Percentiles rank a stretch among this genome's conserved stretches.
phyloP scores from a whole-genome alignment of 2,329 filamentous ascomycete species.

The Hymenoscyphus scutula region DNA sequence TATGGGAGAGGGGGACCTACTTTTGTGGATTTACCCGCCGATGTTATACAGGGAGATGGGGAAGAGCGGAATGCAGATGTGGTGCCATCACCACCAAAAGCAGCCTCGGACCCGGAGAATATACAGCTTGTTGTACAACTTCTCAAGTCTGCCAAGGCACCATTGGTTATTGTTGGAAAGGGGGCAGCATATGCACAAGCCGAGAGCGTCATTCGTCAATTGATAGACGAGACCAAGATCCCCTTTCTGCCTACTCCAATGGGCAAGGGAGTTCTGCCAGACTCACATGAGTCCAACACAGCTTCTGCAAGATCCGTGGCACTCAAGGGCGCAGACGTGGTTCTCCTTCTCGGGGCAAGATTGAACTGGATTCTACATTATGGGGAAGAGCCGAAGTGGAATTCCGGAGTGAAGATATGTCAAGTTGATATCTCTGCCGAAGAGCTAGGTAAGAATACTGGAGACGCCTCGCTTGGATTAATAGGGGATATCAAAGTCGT shows the following conservation, averaged over 20 bases:
- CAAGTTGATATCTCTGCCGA: slow-evolving; percentile 53
- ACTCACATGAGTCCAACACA: slow-evolving; percentile 51
- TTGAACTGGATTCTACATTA: slow-evolving; percentile 45
- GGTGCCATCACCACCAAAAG: slow-evolving; percentile 41
- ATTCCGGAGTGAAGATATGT: slow-evolving; percentile 47
- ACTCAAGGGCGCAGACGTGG: too few species aligned
- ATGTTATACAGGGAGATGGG: slow-evolving; percentile 48
- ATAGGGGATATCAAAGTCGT: slow-evolving; percentile 51
- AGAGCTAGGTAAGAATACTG: slow-evolving; percentile 47
- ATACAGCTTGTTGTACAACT: slow-evolving; percentile 43
- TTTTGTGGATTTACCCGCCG: slow-evolving; percentile 55
- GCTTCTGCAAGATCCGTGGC: slow-evolving; percentile 48
- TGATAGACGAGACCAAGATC: slow-evolving; percentile 48
- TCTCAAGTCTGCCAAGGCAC: slow-evolving; percentile 48
- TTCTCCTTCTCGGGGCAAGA: too few species aligned
- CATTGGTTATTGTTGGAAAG: slow-evolving; percentile 54
- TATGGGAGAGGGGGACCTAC: slow-evolving; percentile 53
- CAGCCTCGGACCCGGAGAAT: slow-evolving; percentile 44
- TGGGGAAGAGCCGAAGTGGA: slow-evolving; percentile 54
- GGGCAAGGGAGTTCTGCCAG: slow-evolving; percentile 56
- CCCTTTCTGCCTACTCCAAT: slow-evolving; percentile 58
- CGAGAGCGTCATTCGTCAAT: slow-evolving; percentile 43
- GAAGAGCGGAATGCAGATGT: slow-evolving; percentile 27
- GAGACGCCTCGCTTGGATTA: slow-evolving; percentile 47
- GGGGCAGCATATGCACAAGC: slow-evolving; percentile 53